These are phyloP conservation scores for Ustanciosporium gigantosporum DNA, from an alignment of 1,284 basidiomycete genomes.

Conservation along the genomic window DNA sequence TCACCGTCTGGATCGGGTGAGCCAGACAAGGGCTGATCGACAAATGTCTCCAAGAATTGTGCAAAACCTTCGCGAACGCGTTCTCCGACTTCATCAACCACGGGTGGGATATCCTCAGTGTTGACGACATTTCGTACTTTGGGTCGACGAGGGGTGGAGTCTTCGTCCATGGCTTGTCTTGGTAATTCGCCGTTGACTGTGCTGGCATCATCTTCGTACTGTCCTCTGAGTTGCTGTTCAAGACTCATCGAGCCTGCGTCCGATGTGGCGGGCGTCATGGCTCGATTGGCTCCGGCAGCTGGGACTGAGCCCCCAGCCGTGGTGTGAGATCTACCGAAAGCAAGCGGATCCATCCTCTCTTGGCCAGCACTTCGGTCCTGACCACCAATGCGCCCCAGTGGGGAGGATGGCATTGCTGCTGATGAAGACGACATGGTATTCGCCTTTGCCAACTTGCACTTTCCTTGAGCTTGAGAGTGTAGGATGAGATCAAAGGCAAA, in stretches of 20 bases:
- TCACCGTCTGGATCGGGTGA: constrained; percentile 64
- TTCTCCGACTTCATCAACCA: constrained; percentile 89
- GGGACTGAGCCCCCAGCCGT: constrained; percentile 12
- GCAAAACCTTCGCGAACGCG: constrained; percentile 88
- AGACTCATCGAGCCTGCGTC: constrained; percentile 33
- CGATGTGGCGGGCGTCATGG: constrained; percentile 30
- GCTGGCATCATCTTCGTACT: constrained; percentile 29
- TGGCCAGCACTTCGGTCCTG: constrained; percentile 13
- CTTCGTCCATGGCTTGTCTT: constrained; percentile 27
- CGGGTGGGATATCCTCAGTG: constrained; percentile 71
- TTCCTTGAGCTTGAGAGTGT: too few relatives aligned
- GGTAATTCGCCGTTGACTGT: constrained; percentile 22
- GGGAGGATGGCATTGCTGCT: constrained; percentile 42
- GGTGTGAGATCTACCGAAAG: constrained; percentile 25
- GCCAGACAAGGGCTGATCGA: constrained; percentile 67
- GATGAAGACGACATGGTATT: too few relatives aligned
- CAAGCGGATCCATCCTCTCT: constrained; percentile 30
- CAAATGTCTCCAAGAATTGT: constrained; percentile 86
- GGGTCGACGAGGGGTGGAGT: constrained; percentile 26
- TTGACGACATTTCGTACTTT: constrained; percentile 42
- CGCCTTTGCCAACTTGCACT: too few relatives aligned
- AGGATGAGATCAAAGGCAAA: too few relatives aligned
- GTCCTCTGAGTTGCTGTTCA: constrained; percentile 25
- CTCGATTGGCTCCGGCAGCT: constrained; percentile 11
- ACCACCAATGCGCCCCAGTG: constrained; percentile 30